Evolutionary conservation across 805 yeast species (phyloP), one percentile per base, ranked within the genome.

Genomic region (Candida krabiensis): DNA sequence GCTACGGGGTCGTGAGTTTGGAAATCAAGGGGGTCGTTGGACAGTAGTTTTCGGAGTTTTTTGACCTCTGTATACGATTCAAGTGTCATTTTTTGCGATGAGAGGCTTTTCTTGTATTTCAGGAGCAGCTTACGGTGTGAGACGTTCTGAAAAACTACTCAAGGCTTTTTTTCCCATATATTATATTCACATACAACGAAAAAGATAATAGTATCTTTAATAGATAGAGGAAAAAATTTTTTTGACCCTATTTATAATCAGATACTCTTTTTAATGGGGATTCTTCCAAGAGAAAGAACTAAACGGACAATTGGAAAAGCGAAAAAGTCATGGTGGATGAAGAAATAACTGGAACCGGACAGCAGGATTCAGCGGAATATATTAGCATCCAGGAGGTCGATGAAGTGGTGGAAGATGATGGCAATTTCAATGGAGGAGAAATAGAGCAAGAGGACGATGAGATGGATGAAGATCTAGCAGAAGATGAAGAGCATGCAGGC

Each of bases 351-450:
- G 41, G 16, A 4, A 22, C 6, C 37, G 38, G 28, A 17, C 50
- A 44, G 26, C 47, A 42, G 16, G 55, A 53, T 12, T 61, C 57
- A 23, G 58, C 59, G 19, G 58, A 59, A 30, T 55, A 40, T 33
- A 38, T 61, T 24, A 41, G 49, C 14, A 39, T 45, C 4, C 58
- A 57, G 38, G 66, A 62, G 38, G 64, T 59, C 18, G 63, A 46
- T 4, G 65, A 62, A 41, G 56, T 61, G 19, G 53, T 60, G 12
- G 63, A 56, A 35, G 64, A 61, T 13, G 52, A 50, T 16, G 51
- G 52, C 36, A 66, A 65, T 40, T 79, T 73, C 44, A 77, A 74
- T 11, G 73, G 61, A 18, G 71, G 67, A 40, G 55, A 49, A 22
- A 53, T 44, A 12, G 61, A 51, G 5, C 60, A 53, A 9, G 67